Percentiles rank a stretch among this genome's conserved stretches.
phyloP scores from a whole-genome alignment of 192 early-diverging fungal genomes.

The Spizellomyces punctatus region DNA sequence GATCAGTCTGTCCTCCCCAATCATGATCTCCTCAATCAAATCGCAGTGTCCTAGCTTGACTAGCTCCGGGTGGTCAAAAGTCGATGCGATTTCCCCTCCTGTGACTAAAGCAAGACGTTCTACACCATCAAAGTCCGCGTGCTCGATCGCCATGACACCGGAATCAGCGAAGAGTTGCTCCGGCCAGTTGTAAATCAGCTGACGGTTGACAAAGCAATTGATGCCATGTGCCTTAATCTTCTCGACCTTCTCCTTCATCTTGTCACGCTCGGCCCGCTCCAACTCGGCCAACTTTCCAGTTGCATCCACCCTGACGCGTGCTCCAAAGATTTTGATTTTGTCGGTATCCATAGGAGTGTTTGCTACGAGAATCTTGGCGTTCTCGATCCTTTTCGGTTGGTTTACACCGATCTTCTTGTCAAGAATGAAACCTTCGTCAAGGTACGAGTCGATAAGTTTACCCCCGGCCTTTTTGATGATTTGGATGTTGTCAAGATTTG shows the following conservation, averaged over 20 bases:
- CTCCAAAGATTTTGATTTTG: conserved; percentile 99
- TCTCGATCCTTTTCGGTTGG: conserved; percentile 94
- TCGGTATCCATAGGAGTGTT: conserved; percentile 99
- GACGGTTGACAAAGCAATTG: conserved; percentile 99
- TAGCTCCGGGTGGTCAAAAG: conserved; percentile 97
- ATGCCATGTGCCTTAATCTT: conserved; percentile 97
- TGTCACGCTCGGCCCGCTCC: conserved; percentile 95
- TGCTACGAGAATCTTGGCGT: conserved; percentile 94
- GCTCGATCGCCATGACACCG: conserved; percentile 95
- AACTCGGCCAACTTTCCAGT: conserved; percentile 97
- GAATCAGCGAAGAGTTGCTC: conserved; percentile 99
- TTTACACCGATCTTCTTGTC: conserved; percentile 99
- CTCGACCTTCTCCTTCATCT: conserved; percentile 98
- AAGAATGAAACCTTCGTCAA: conserved; percentile 97
- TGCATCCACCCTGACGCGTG: conserved; percentile 92
- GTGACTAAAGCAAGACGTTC: conserved; percentile 96
- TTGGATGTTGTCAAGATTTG: conserved; percentile 98
- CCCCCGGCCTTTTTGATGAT: conserved; percentile 99
- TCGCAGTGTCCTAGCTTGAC: conserved; percentile 94
- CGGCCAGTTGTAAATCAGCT: conserved; percentile 99
- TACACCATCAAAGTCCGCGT: conserved; percentile 98
- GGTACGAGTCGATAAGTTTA: conserved; percentile 90
- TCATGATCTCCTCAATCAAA: conserved; percentile 96
- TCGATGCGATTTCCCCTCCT: conserved; percentile 98
- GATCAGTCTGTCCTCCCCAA: conserved; percentile 97